phyloP scores from a whole-genome alignment of 208 protist species.

The Tritrichomonas foetus region DNA sequence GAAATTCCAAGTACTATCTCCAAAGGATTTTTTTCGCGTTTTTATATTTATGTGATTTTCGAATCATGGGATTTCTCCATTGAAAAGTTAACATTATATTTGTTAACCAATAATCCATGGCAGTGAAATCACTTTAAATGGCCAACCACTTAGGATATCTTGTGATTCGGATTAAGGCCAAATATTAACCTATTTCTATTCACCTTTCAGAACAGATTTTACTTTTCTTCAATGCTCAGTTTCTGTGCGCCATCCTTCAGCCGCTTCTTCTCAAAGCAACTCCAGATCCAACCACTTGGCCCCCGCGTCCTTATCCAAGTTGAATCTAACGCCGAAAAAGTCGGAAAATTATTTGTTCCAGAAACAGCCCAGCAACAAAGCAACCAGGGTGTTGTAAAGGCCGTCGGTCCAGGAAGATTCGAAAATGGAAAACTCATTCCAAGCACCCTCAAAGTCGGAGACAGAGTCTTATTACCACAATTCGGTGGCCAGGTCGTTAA shows the following conservation, averaged over 20 bases:
- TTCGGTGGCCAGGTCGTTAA: conserved; percentile 28
- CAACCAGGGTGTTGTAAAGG: background rate
- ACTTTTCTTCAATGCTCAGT: too few relatives aligned
- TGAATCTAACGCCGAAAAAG: background rate
- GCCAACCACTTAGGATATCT: too few relatives aligned
- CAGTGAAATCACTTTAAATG: too few relatives aligned
- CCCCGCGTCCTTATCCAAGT: background rate
- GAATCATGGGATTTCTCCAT: too few relatives aligned
- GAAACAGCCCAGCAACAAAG: background rate
- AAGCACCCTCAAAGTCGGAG: background rate
- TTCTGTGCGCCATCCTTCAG: background rate
- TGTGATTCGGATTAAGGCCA: too few relatives aligned
- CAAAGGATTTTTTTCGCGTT: too few relatives aligned
- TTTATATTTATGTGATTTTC: too few relatives aligned
- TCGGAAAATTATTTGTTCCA: conserved; percentile 5
- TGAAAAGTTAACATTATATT: too few relatives aligned
- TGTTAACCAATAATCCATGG: too few relatives aligned
- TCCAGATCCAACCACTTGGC: background rate
- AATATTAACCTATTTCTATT: too few relatives aligned
- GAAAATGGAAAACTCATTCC: background rate
- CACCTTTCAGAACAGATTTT: too few relatives aligned
- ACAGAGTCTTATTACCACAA: conserved; percentile 9
- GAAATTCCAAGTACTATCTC: too few relatives aligned
- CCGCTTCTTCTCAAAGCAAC: background rate
- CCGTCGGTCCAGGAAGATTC: background rate